Base-by-base conservation (phyloP, 768 basidiomycete species). In the Amanita rimosa region DNA sequence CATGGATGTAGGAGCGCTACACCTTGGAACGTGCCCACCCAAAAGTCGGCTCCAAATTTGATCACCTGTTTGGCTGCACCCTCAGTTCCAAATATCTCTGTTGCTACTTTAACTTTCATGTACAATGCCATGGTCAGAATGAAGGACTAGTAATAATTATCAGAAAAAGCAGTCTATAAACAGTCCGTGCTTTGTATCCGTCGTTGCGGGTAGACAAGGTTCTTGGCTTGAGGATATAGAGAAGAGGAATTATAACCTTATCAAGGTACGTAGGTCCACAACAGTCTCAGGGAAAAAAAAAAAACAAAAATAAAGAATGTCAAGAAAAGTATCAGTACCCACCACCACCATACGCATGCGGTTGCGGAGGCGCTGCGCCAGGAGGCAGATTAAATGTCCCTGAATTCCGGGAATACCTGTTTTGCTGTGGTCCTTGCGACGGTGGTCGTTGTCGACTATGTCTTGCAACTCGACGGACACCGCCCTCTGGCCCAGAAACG, bases 401-500 rank as follows among this genome's bases (percentile, higher is more conserved):
- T 19, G 78, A 76, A 21, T 69, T 64, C 31, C 87, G 74, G 47
- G 85, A 88, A 63, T 85, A 89, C 22, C 86, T 71, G 60, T 85
- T 83, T 65, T 78, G 78, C 49, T 71, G 68, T 3, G 74, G 71
- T 19, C 67, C 65, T 57, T 83, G 81, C 27, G 83, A 79, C 22
- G 76, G 69, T 11, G 81, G 74, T 39, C 85, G 69, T 55, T 2
- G 38, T 21, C 81, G 72, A 34, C 66, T 66, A 13, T 41, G 48
- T 57, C 87, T 70, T 41, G 86, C 76, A 22, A 94, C 85, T 50
- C 91, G 67, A 35, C 90, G 76, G 22, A 92, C 91, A 46, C 85
- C 83, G 13, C 48, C 48, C 14, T 85, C 81, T 7, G 80, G 75
- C 31, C 76, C 76, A 35, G 86, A 82, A 2, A 93, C 85, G 34